Evolutionary conservation across 106 monocot species (phyloP).

Genomic region (Dactylorhiza incarnata): DNA sequence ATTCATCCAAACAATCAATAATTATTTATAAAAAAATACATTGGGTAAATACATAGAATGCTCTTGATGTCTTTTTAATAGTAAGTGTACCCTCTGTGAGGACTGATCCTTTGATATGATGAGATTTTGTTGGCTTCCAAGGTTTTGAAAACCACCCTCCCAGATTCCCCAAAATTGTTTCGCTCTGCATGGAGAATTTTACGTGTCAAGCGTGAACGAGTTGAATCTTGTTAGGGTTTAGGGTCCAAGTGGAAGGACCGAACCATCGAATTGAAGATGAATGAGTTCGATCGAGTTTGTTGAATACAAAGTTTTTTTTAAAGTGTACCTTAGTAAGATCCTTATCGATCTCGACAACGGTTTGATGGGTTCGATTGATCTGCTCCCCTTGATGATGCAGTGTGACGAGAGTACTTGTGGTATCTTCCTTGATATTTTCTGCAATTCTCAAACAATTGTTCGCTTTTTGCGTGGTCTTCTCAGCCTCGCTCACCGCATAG

Average conservation of each 20-base stretch:
- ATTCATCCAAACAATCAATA: too few relatives aligned
- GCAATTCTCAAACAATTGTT: conserved; percentile 51
- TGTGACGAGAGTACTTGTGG: conserved; percentile 18
- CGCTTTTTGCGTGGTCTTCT: conserved; percentile 43
- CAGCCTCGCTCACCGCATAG: conserved; percentile 41
- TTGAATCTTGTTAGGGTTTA: too few relatives aligned
- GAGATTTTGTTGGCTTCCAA: conserved; percentile 51
- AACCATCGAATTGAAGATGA: too few relatives aligned
- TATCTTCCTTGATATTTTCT: conserved; percentile 50
- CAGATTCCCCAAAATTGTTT: conserved; percentile 49
- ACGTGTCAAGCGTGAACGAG: too few relatives aligned
- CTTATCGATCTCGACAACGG: conserved; percentile 16
- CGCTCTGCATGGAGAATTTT: conserved; percentile 22
- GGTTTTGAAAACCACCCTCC: conserved; percentile 53
- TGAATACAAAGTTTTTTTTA: too few relatives aligned
- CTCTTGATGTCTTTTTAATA: too few relatives aligned
- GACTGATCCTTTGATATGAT: conserved; percentile 38
- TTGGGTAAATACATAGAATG: too few relatives aligned
- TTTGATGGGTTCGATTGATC: conserved; percentile 20
- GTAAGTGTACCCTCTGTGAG: too few relatives aligned
- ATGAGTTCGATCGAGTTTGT: too few relatives aligned
- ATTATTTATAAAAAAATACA: too few relatives aligned
- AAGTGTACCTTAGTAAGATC: conserved; percentile 18
- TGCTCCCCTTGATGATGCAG: conserved; percentile 21
- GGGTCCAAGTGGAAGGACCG: too few relatives aligned